Conservation (phyloP, 257 asterid species). For the Jaltomata sinuosa region DNA sequence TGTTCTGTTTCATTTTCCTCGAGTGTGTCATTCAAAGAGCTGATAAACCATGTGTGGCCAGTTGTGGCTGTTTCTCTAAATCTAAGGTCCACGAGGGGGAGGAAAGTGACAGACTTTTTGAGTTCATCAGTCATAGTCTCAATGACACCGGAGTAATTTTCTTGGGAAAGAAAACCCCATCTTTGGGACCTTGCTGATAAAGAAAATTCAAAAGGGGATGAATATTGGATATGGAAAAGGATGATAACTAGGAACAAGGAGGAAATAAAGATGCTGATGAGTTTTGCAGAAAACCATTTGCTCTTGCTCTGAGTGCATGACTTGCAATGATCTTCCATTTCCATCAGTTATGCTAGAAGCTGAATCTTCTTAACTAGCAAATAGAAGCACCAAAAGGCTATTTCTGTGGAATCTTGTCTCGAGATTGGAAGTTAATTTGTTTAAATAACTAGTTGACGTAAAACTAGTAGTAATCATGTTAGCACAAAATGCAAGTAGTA, state of each 20-base stretch:
- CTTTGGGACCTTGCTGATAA: background rate
- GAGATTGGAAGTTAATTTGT: background rate
- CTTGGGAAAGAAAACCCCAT: background rate
- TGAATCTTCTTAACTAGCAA: background rate
- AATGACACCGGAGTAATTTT: background rate
- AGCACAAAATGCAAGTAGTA: background rate
- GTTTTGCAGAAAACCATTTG: background rate
- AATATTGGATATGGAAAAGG: background rate
- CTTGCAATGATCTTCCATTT: conserved; percentile 3
- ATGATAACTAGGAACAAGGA: background rate
- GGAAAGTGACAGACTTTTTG: conserved; percentile 15
- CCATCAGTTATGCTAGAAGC: background rate
- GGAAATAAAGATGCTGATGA: background rate
- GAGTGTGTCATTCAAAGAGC: conserved; percentile 17
- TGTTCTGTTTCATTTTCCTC: conserved; percentile 18
- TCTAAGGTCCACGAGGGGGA: conserved; percentile 23
- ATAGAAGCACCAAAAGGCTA: background rate
- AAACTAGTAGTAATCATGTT: background rate
- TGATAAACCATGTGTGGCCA: conserved; percentile 29
- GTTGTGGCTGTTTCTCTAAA: conserved; percentile 8
- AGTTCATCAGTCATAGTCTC: conserved; percentile 5
- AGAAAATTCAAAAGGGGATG: conserved; percentile 1
- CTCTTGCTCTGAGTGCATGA: conserved; percentile 1
- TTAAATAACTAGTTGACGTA: background rate
- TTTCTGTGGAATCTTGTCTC: background rate